phyloP scores from a whole-genome alignment of 192 early-diverging fungal genomes.

The Mortierella claussenii region DNA sequence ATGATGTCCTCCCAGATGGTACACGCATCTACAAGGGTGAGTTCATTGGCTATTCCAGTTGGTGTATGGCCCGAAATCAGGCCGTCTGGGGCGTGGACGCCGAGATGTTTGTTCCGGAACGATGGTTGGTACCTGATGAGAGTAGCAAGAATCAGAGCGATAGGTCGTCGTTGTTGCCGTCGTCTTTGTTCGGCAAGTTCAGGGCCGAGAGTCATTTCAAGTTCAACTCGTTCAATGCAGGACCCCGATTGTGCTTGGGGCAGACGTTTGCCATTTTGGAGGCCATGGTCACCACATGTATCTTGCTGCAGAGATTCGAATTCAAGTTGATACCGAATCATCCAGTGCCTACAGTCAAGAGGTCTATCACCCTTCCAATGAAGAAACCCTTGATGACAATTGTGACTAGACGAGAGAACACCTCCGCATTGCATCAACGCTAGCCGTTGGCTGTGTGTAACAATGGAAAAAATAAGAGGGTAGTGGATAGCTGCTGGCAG shows the following conservation, averaged over 20 bases:
- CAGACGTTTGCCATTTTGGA: constrained; percentile 53
- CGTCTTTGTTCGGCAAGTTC: constrained; percentile 30
- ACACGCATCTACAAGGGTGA: constrained; percentile 64
- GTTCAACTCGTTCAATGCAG: constrained; percentile 67
- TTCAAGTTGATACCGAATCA: constrained; percentile 46
- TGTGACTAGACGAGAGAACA: neutral
- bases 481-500: too few species aligned
- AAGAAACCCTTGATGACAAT: constrained; percentile 30
- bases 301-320: constrained; percentile 36
- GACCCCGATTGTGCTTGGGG: constrained; percentile 58
- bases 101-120: constrained; percentile 63
- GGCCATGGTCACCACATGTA: constrained; percentile 34
- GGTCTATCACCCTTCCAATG: constrained; percentile 45
- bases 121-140: constrained; percentile 54
- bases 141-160: too few species aligned
- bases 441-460: too few species aligned
- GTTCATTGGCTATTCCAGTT: constrained; percentile 58
- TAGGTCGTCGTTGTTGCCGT: too few species aligned
- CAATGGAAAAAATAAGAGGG: too few species aligned
- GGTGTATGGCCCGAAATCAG: constrained; percentile 63
- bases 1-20: constrained; percentile 73
- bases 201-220: constrained; percentile 52
- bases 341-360: constrained; percentile 1
- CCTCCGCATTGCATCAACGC: too few species aligned
- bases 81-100: constrained; percentile 63